These are phyloP conservation scores for Ceratopteris richardii DNA, from an alignment of 75 land plant genomes.

Conservation along the genomic window DNA sequence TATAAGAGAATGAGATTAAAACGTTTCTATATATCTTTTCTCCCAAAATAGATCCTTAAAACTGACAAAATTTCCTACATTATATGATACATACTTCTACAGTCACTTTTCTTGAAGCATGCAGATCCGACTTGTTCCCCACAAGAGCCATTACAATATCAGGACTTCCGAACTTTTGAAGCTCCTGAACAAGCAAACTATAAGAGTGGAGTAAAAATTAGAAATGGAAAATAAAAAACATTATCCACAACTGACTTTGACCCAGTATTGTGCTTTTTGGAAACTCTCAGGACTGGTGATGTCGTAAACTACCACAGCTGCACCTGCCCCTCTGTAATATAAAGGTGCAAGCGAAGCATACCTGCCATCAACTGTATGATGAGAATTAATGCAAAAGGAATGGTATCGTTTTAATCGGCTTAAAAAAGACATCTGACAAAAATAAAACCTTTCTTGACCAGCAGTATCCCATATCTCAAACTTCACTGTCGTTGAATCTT, in stretches of 20 bases:
- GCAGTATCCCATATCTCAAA: conserved; percentile 99
- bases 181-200: conserved; percentile 53
- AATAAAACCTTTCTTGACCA: conserved; percentile 86
- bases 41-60: no score
- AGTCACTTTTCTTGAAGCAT: conserved; percentile 57
- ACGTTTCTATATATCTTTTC: no score
- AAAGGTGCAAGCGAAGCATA: conserved; percentile 97
- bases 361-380: no score
- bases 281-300: conserved; percentile 85
- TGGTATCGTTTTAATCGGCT: no score
- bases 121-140: conserved; percentile 94
- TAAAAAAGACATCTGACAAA: background rate
- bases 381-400: no score
- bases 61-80: no score
- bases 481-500: conserved; percentile 89
- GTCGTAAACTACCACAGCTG: conserved; percentile 94
- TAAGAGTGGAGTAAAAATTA: no score
- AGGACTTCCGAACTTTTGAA: conserved; percentile 86
- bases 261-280: conserved; percentile 92
- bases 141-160: conserved; percentile 94
- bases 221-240: no score
- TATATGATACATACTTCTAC: conserved; percentile 68
- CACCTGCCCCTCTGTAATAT: conserved; percentile 91
- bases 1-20: no score
- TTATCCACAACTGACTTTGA: conserved; percentile 73